Evolutionary conservation across 139 green algal species (phyloP).

Genomic region (Chlorella sorokiniana): DNA sequence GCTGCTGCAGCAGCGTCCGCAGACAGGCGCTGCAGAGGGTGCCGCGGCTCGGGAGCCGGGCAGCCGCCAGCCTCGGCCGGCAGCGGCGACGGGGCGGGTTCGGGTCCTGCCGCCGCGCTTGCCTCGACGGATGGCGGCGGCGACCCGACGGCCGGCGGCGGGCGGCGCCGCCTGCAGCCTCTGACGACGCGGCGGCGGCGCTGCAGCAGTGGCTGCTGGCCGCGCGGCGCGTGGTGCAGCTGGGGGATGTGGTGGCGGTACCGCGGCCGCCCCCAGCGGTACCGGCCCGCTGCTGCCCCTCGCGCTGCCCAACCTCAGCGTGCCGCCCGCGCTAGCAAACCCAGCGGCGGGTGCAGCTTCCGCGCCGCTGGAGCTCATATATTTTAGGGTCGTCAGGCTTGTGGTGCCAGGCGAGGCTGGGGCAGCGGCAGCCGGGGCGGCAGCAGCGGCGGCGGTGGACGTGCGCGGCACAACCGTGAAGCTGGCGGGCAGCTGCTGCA

Average conservation of each 20-base stretch:
- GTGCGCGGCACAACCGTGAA: conserved; percentile 27
- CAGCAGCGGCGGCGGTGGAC: conserved; percentile 21
- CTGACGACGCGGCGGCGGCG: conserved; percentile 19
- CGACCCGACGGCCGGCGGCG: too few species aligned
- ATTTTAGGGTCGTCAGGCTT: conserved; percentile 37
- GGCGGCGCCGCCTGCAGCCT: not conserved
- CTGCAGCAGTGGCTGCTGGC: conserved; percentile 41
- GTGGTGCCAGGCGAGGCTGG: not conserved
- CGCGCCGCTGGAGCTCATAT: conserved; percentile 1
- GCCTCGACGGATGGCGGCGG: too few species aligned
- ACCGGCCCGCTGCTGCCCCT: not conserved
- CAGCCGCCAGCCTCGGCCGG: not conserved
- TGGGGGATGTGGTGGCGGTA: conserved; percentile 50
- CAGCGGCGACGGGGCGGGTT: too few species aligned
- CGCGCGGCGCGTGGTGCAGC: conserved; percentile 24
- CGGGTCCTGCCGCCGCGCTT: too few species aligned
- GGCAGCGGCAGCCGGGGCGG: not conserved
- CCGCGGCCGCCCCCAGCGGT: not conserved
- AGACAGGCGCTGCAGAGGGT: not conserved
- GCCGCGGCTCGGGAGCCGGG: not conserved
- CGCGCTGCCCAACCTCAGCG: conserved; percentile 6
- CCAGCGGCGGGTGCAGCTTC: not conserved
- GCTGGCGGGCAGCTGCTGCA: conserved; percentile 34
- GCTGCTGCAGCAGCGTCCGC: conserved; percentile 14
- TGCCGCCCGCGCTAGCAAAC: not conserved